These are phyloP conservation scores for Rubia tinctorum DNA, from an alignment of 305 asterid species.

Conservation along the genomic window DNA sequence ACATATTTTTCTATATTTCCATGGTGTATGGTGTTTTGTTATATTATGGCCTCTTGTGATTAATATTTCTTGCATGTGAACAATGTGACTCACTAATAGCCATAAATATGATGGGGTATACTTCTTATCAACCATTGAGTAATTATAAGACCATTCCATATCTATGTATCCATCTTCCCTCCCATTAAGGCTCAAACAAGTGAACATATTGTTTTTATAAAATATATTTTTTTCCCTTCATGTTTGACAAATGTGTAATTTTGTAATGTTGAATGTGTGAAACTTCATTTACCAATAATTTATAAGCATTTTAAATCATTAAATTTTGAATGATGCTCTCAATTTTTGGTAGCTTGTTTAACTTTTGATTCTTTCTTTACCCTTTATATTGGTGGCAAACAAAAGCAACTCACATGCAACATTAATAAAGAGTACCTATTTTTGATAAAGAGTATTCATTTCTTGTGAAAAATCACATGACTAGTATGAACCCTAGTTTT, in stretches of 20 bases:
- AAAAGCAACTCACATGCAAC: conserved; percentile 3
- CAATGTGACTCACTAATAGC: background rate
- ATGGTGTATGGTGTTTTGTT: too few species aligned
- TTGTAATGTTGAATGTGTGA: too few species aligned
- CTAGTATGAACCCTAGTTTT: background rate
- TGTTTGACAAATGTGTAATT: too few species aligned
- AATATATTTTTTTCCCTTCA: too few species aligned
- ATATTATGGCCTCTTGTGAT: background rate
- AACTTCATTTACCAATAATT: too few species aligned
- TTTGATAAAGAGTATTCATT: conserved; percentile 4
- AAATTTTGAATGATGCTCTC: too few species aligned
- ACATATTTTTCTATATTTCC: too few species aligned
- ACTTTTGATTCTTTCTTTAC: too few species aligned
- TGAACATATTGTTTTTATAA: too few species aligned
- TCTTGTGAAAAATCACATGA: conserved; percentile 13
- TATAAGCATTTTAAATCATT: too few species aligned
- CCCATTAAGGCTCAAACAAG: background rate
- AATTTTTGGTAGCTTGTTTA: too few species aligned
- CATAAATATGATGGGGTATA: background rate
- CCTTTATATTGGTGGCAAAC: background rate
- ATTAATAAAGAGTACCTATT: background rate
- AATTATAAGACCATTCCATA: background rate
- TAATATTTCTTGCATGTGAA: background rate
- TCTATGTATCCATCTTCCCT: background rate
- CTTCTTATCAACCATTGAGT: background rate